Base-by-base conservation (phyloP, 1,284 basidiomycete species). In the Cystobasidium sp. region DNA sequence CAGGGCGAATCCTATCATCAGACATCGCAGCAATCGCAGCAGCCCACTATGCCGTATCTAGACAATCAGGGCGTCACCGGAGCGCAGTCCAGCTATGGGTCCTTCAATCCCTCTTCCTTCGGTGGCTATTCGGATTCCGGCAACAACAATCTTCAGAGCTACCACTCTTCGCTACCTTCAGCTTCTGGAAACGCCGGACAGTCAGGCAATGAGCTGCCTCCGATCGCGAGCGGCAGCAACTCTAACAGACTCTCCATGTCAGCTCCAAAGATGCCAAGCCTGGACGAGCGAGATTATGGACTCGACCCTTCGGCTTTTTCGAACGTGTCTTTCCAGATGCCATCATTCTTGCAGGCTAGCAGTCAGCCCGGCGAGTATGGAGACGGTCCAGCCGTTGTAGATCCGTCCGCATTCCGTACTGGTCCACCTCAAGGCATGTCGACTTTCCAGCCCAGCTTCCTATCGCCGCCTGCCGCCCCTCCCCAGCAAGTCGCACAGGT, bases 311-410 rank as follows among this genome's bases (percentile, higher is more conserved):
- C 63, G 0, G 63, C 63, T 9, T 69, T 66, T 31, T 71, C 68
- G 4, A 70, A 51, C 41, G 68, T 75, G 43, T 59, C 51, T n/a
- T 75, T 75, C 41, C 66, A 68, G 39, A 65, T 75, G 68, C 74
- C 74, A 8, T 63, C 56, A 18, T 75, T 75, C 74, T 56, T 75
- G 51, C 47, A 68, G 14, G 68, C 61, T 18, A 41, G 53, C 12
- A 52, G 41, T 52, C 67, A 66, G 46, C 68, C 67, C 31, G 68
- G 74, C 12, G 58, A 70, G 22, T 75, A 72, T 20, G 68, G 56
- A 5, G 46, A 58, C 47, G 74, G 59, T 31, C 68, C 74, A n/a
- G 12, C 61, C 22, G 47, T 61, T 3, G 74, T 67, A 16, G 63
- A 70, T 43, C 61, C 68, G 1, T 65, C 68, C 39, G 62, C 68